Base-by-base conservation (phyloP, 306 rosid species). In the Boehmeria nivea region DNA sequence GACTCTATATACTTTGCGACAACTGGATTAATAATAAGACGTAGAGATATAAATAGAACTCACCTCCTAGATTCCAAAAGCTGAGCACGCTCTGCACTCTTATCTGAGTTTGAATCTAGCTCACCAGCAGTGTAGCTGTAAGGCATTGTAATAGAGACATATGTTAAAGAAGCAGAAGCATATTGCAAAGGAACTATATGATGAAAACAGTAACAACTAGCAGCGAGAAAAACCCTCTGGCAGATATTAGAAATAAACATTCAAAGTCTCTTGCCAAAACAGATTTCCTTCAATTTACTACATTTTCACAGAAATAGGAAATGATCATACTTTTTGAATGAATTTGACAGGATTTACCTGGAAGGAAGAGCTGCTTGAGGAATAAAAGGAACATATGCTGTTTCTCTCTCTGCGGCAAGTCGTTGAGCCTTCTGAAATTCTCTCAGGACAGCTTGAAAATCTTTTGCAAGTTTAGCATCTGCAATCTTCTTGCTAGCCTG, bases 391-490 rank as follows among this genome's bases (percentile, higher is more conserved):
- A 77, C 60, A 66, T 90, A 86, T 51, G 97, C 86, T 9, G 97
- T 90, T 77, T 90, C 97, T 72, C 97, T 87, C 83, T 90, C 97
- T 58, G 97, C 94, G 14, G 97, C 73, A 83, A 90, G 90, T 37
- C 91, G 91, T 39, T 90, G 97, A 42, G 97, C 95, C 78, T 90
- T 90, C 80, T 90, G 97, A 72, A 84, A 90, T 43, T 90, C 95
- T 76, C 77, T 86, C 69, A 90, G 76, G 66, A 90, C 97, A 22
- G 85, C 90, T 77, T 90, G 94, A 74, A 90, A 90, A 68, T 90
- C 95, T 74, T 86, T 90, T 6, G 97, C 97, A 59, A 90, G 89
- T 73, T 90, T 90, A 50, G 94, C 95, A 82, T 90, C 97, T 6
- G 95, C 87, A 74, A 86, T 78, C 76, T 90, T 90, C 84, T 90